Conservation (phyloP, 2,329 filamentous ascomycete genomes). For the Alternaria panax region DNA sequence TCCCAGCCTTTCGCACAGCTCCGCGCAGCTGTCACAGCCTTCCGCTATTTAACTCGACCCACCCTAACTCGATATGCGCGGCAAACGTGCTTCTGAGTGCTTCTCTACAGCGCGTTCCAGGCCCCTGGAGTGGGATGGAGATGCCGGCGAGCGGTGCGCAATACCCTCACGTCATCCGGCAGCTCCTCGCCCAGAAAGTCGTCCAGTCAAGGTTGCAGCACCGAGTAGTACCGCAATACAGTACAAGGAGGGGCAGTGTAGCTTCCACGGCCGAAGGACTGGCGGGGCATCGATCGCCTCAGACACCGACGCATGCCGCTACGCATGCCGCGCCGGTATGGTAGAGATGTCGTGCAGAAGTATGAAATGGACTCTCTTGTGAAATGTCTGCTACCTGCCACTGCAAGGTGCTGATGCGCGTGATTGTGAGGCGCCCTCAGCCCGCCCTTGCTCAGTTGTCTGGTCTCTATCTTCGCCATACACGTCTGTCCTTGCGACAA, state of each 20-base stretch:
- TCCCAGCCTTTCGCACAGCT: conserved; percentile 22
- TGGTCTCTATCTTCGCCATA: neutral
- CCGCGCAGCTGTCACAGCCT: conserved; percentile 25
- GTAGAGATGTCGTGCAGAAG: conserved; percentile 10
- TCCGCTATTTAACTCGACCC: conserved; percentile 20
- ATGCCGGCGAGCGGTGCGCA: conserved; percentile 22
- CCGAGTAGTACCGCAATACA: conserved; percentile 18
- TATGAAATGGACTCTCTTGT: neutral
- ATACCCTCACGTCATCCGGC: conserved; percentile 36
- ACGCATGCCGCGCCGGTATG: conserved; percentile 8
- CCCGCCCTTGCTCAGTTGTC: neutral
- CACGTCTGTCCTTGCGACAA: neutral
- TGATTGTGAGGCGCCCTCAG: neutral
- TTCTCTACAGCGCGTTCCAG: conserved; percentile 66
- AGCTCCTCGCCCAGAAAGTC: conserved; percentile 21
- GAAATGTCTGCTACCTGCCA: neutral
- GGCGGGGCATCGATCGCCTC: conserved; percentile 20
- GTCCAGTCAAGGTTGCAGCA: conserved; percentile 26
- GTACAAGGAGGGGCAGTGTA: conserved; percentile 30
- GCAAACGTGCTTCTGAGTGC: conserved; percentile 71
- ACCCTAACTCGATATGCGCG: conserved; percentile 28
- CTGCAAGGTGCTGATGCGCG: neutral
- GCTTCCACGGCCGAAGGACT: conserved; percentile 23
- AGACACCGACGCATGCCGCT: conserved; percentile 22
- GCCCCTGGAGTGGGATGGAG: conserved; percentile 20